Evolutionary conservation across 345 rosid genomes (phyloP).

Genomic region (Boechera stricta): DNA sequence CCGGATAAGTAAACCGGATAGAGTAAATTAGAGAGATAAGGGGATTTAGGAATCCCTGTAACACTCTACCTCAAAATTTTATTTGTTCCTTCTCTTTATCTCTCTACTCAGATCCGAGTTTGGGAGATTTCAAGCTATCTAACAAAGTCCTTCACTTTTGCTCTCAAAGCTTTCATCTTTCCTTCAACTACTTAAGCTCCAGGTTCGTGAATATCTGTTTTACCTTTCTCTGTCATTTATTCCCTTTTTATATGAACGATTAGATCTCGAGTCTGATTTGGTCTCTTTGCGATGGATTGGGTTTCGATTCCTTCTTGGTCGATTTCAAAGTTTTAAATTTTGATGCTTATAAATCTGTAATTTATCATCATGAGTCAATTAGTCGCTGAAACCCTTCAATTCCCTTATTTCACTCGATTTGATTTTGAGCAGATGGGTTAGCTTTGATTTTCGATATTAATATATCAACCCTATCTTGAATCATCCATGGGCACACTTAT

Average conservation of each 20-base stretch:
- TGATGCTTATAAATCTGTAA: conserved; percentile 2
- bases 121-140: conserved; percentile 27
- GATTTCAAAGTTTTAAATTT: not conserved
- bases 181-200: conserved; percentile 30
- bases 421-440: not conserved
- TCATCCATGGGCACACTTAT: too few species aligned
- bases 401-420: not conserved
- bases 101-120: conserved; percentile 26
- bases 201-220: conserved; percentile 9
- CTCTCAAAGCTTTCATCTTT: conserved; percentile 31
- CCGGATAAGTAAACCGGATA: too few species aligned
- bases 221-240: not conserved
- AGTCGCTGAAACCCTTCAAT: not conserved
- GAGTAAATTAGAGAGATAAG: too few species aligned
- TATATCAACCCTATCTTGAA: too few species aligned
- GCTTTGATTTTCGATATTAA: not conserved
- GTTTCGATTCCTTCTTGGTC: not conserved
- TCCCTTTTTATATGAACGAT: not conserved
- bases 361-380: not conserved
- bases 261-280: conserved; percentile 15
- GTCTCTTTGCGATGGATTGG: not conserved
- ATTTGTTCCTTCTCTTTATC: not conserved
- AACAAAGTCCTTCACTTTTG: conserved; percentile 8
- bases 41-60: too few species aligned
- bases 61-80: conserved; percentile 3